Percentiles rank a stretch among this genome's conserved stretches.
Conservation (phyloP, 306 rosid genomes). For the Citrullus colocynthis region DNA sequence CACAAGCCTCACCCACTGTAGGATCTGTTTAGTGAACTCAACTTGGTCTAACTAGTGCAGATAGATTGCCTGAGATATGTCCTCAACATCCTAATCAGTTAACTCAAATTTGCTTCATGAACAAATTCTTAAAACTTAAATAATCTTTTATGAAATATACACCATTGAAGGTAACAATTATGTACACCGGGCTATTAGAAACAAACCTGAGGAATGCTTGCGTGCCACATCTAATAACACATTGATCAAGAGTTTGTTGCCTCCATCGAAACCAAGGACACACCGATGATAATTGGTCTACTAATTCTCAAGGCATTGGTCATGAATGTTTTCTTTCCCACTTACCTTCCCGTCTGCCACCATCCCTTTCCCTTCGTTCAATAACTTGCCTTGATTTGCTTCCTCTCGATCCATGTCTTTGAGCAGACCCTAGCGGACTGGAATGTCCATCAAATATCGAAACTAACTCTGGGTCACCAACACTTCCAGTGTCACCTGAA, state of each 20-base stretch:
- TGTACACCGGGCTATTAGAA: neutral
- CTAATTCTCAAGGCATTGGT: neutral
- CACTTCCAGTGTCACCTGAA: slow-evolving; percentile 75
- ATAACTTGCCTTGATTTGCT: slow-evolving; percentile 67
- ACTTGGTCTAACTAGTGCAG: neutral
- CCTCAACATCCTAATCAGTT: neutral
- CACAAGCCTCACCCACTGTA: neutral
- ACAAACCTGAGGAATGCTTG: neutral
- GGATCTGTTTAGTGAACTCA: neutral
- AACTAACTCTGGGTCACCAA: slow-evolving; percentile 66
- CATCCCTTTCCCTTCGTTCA: slow-evolving; percentile 73
- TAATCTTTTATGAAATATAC: neutral
- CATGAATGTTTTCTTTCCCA: slow-evolving; percentile 90
- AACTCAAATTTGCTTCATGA: neutral
- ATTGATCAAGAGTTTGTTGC: neutral
- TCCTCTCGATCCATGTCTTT: slow-evolving; percentile 72
- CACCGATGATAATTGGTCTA: neutral
- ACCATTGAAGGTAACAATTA: neutral
- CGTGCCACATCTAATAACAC: neutral
- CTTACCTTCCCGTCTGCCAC: slow-evolving; percentile 70
- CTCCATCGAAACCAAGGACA: neutral
- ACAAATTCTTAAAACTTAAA: neutral
- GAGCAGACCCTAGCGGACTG: slow-evolving; percentile 54
- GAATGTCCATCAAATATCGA: slow-evolving; percentile 73
- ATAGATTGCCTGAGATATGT: neutral